These are phyloP conservation scores for Arxiozyma heterogenica DNA, from an alignment of 1,139 yeast genomes.

Conservation along the genomic window DNA sequence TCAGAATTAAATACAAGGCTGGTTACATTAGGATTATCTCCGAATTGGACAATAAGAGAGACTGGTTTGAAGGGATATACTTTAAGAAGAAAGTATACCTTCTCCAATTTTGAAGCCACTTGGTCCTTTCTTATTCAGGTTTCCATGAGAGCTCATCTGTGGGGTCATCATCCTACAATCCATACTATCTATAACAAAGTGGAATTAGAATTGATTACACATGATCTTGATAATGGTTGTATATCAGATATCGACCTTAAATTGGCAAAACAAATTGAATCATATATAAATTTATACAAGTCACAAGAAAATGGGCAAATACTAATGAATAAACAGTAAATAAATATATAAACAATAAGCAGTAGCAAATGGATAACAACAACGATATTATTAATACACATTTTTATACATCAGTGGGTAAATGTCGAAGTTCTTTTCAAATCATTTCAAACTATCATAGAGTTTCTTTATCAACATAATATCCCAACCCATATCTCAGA, in stretches of 20 bases:
- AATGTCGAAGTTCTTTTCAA: too few relatives aligned
- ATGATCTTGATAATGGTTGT: constrained; percentile 48
- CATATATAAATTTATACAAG: constrained; percentile 25
- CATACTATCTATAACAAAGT: constrained; percentile 56
- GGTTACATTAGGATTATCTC: constrained; percentile 5
- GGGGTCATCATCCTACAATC: constrained; percentile 70
- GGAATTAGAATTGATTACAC: constrained; percentile 52
- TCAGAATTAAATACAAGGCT: constrained; percentile 3
- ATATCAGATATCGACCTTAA: constrained; percentile 51
- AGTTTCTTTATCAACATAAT: neutral
- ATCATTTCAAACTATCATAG: too few relatives aligned
- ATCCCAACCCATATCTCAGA: neutral
- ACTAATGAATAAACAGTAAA: neutral
- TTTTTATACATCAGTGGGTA: too few relatives aligned
- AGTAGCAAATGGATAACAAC: neutral
- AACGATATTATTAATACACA: too few relatives aligned
- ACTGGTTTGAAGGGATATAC: constrained; percentile 3
- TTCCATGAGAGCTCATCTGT: constrained; percentile 49
- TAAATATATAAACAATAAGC: neutral
- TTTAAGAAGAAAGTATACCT: constrained; percentile 33
- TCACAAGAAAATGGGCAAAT: neutral
- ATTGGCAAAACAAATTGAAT: constrained; percentile 47
- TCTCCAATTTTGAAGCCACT: constrained; percentile 48
- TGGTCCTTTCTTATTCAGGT: constrained; percentile 60
- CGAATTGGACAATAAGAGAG: constrained; percentile 15